phyloP scores from a whole-genome alignment of 2,329 filamentous ascomycete genomes.

The Fusarium mundagurra region DNA sequence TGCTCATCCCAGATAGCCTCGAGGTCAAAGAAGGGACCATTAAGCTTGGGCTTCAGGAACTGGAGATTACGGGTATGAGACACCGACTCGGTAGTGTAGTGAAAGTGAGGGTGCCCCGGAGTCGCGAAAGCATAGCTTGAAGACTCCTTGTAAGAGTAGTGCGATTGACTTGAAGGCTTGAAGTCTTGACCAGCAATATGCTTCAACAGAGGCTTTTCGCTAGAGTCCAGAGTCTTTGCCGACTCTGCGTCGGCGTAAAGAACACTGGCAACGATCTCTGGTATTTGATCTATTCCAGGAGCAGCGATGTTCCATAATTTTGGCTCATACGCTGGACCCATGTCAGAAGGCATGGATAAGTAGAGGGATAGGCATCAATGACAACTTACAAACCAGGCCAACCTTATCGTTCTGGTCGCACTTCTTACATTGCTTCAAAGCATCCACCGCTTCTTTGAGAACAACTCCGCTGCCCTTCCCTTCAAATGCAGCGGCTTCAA shows the following conservation, averaged over 20 bases:
- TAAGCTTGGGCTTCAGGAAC: constrained; percentile 71
- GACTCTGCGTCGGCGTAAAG: not conserved
- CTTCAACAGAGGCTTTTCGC: not conserved
- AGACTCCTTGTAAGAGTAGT: not conserved
- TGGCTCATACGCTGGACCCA: not conserved
- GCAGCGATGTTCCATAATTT: not conserved
- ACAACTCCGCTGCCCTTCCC: constrained; percentile 17
- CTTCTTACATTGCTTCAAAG: constrained; percentile 34
- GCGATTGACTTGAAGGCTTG: not conserved
- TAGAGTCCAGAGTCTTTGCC: not conserved
- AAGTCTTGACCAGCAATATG: not conserved
- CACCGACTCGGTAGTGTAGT: constrained; percentile 64
- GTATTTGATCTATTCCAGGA: not conserved
- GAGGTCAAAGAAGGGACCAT: constrained; percentile 76
- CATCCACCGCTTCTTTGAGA: constrained; percentile 35
- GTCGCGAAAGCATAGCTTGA: constrained; percentile 55
- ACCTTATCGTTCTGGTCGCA: constrained; percentile 47
- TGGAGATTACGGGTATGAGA: constrained; percentile 73
- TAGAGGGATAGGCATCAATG: no score
- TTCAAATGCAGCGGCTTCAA: not conserved
- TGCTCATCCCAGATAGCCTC: constrained; percentile 85
- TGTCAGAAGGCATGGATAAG: not conserved
- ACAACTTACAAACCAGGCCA: not conserved
- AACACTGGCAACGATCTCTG: not conserved
- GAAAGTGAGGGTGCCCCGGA: constrained; percentile 61